Conservation (phyloP, 257 asterid species). For the Verbena officinalis region DNA sequence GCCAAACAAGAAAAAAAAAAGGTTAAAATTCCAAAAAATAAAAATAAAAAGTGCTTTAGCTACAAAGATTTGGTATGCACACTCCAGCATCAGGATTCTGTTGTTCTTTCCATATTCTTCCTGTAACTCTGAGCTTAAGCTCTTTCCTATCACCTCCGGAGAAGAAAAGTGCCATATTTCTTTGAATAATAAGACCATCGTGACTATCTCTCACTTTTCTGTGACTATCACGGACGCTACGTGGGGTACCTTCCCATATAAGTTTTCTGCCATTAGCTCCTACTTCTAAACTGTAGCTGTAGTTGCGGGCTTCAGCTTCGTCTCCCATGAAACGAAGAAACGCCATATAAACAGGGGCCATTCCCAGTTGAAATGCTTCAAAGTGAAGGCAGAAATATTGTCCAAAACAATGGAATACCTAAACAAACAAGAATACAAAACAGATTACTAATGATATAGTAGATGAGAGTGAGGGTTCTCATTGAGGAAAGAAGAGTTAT, state of each 20-base stretch:
- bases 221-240: constrained; percentile 85
- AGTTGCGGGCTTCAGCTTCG: constrained; percentile 65
- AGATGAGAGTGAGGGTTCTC: neutral
- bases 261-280: constrained; percentile 80
- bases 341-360: constrained; percentile 85
- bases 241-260: constrained; percentile 80
- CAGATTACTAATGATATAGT: neutral
- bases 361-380: constrained; percentile 80
- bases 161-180: constrained; percentile 81
- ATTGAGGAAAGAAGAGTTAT: too few species aligned
- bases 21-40: too few species aligned
- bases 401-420: constrained; percentile 85
- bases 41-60: constrained; percentile 34
- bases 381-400: constrained; percentile 83
- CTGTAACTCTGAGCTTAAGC: constrained; percentile 85
- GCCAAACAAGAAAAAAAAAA: neutral
- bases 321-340: constrained; percentile 87
- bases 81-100: constrained; percentile 70
- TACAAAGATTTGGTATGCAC: constrained; percentile 72
- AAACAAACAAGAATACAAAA: constrained; percentile 3
- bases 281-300: constrained; percentile 84
- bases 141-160: constrained; percentile 86
- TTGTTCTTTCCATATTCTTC: constrained; percentile 82
- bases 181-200: constrained; percentile 76
- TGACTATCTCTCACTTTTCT: constrained; percentile 85